phyloP scores from a whole-genome alignment of 2,329 filamentous ascomycete species.

The Beauveria scarabaeidicola region DNA sequence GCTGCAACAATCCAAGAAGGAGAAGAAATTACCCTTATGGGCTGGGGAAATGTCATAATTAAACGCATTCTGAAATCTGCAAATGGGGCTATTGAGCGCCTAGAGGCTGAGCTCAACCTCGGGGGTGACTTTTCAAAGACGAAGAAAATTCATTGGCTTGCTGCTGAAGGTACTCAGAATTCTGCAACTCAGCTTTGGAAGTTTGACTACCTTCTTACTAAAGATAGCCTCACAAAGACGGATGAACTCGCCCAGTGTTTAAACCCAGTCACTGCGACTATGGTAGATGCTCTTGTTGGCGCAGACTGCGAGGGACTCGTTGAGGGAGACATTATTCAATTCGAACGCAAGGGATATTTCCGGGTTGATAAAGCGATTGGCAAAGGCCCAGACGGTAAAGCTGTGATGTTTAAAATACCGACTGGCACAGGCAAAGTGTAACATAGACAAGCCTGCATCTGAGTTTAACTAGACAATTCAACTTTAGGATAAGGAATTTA shows the following conservation, averaged over 20 bases:
- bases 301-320: neutral
- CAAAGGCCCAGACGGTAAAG: no score
- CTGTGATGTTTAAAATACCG: no score
- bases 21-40: conserved; percentile 86
- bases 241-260: neutral
- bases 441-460: no score
- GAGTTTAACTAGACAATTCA: no score
- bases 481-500: no score
- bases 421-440: no score
- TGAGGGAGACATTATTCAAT: neutral
- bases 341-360: conserved; percentile 1
- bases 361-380: neutral
- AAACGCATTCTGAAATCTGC: conserved; percentile 43
- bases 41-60: conserved; percentile 77
- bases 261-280: neutral
- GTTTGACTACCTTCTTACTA: neutral
- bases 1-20: conserved; percentile 65
- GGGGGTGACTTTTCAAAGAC: conserved; percentile 82
- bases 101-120: conserved; percentile 74
- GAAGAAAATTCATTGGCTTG: conserved; percentile 38
- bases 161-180: neutral
- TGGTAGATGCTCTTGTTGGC: neutral
- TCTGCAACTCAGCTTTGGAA: neutral
- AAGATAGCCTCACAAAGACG: neutral
- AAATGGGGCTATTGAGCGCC: conserved; percentile 43